Conservation (phyloP, 208 protist genomes). For the Wallacemonas sp. region DNA sequence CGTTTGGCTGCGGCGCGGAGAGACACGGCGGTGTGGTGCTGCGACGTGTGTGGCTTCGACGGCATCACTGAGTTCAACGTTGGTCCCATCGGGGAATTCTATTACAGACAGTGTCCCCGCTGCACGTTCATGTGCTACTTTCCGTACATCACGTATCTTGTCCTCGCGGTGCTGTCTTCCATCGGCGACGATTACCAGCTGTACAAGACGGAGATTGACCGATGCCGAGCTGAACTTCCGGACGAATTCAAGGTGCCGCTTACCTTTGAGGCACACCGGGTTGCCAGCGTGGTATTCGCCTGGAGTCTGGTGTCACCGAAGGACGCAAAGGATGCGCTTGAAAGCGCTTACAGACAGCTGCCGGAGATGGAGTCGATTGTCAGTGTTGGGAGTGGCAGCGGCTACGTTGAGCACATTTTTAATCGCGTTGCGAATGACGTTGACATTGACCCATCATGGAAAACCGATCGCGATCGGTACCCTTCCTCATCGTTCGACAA, state of each 20-base stretch:
- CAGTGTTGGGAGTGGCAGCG: constrained; percentile 79
- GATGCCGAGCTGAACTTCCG: constrained; percentile 56
- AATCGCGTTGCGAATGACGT: constrained; percentile 78
- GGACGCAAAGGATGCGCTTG: constrained; percentile 68
- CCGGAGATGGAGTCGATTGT: constrained; percentile 62
- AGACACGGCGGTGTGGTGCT: constrained; percentile 58
- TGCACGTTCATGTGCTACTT: constrained; percentile 86
- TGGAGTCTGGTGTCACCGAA: constrained; percentile 83
- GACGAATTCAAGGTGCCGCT: constrained; percentile 84
- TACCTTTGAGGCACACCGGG: constrained; percentile 82
- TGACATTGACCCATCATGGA: constrained; percentile 29
- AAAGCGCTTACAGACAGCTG: constrained; percentile 47
- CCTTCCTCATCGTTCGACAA: constrained; percentile 62
- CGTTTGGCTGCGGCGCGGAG: constrained; percentile 36
- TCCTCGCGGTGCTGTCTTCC: constrained; percentile 55
- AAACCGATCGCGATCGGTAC: constrained; percentile 30
- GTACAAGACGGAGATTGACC: constrained; percentile 80
- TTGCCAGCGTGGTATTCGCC: constrained; percentile 74
- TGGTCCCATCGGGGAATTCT: constrained; percentile 64
- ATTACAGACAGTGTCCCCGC: constrained; percentile 69
- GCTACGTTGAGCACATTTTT: constrained; percentile 90
- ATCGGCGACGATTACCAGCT: constrained; percentile 85
- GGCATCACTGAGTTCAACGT: constrained; percentile 56
- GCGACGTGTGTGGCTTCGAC: constrained; percentile 74
- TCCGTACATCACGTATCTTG: constrained; percentile 79